Conservation (phyloP, 495 filamentous ascomycete species). For the Hypoxylon fuscum region DNA sequence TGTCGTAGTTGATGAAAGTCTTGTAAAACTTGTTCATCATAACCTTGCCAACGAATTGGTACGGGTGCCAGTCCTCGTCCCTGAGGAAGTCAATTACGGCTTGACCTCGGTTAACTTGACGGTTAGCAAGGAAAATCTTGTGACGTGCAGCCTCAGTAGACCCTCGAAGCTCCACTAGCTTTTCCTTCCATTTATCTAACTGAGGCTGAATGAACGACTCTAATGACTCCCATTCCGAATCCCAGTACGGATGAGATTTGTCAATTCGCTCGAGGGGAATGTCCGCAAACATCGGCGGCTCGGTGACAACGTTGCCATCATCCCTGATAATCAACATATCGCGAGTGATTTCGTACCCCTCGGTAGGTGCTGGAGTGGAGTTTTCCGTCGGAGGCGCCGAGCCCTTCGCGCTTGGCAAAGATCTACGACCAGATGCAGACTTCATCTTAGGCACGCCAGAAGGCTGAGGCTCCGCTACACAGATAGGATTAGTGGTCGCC, state of each 20-base stretch:
- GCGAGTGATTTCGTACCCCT: slow-evolving; percentile 50
- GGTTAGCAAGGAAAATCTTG: slow-evolving; percentile 53
- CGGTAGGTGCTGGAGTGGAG: slow-evolving; percentile 23
- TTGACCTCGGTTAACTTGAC: slow-evolving; percentile 58
- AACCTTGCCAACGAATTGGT: slow-evolving; percentile 56
- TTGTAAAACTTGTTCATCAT: slow-evolving; percentile 49
- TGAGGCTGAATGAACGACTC: slow-evolving; percentile 43
- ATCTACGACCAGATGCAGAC: slow-evolving; percentile 39
- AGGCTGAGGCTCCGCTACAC: slow-evolving; percentile 17
- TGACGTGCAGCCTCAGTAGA: slow-evolving; percentile 40
- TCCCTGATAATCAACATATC: slow-evolving; percentile 47
- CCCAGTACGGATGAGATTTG: slow-evolving; percentile 56
- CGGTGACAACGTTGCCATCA: slow-evolving; percentile 50
- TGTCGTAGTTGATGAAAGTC: slow-evolving; percentile 57
- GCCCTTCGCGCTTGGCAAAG: slow-evolving; percentile 40
- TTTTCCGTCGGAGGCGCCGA: slow-evolving; percentile 34
- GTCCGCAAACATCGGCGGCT: slow-evolving; percentile 53
- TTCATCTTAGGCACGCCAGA: slow-evolving; percentile 28
- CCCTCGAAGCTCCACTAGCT: slow-evolving; percentile 43
- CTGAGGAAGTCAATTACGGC: slow-evolving; percentile 53
- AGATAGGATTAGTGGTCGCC: slow-evolving; percentile 2
- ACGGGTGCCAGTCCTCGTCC: slow-evolving; percentile 56
- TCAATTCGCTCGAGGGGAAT: slow-evolving; percentile 57
- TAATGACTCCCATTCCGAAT: slow-evolving; percentile 51
- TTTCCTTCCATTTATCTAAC: slow-evolving; percentile 50